phyloP scores from a whole-genome alignment of 441 rosid genomes.

The Biscutella laevigata region DNA sequence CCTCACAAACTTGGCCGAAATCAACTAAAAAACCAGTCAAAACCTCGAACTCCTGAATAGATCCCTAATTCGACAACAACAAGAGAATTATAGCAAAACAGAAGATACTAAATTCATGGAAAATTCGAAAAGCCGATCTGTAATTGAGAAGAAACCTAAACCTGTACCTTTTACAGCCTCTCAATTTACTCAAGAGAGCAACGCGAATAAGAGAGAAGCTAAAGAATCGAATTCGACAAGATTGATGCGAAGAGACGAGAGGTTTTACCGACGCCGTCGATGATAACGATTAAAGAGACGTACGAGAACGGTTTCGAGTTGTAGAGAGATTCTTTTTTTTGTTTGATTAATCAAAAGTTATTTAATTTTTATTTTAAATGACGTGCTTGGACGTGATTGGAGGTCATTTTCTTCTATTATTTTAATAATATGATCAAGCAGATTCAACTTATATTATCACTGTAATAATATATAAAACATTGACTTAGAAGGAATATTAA shows the following conservation, averaged over 20 bases:
- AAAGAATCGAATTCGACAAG: not conserved
- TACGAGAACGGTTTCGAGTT: constrained; percentile 19
- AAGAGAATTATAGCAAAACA: not conserved
- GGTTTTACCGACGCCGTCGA: not conserved
- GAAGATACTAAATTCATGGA: not conserved
- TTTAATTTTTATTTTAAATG: too few relatives aligned
- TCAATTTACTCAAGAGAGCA: too few relatives aligned
- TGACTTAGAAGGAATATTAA: constrained; percentile 8
- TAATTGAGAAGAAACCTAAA: not conserved
- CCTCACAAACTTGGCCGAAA: not conserved
- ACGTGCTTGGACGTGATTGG: constrained; percentile 7
- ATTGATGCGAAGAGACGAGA: not conserved
- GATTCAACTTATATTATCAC: constrained; percentile 5
- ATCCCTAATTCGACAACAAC: constrained; percentile 1
- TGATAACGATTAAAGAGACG: too few relatives aligned
- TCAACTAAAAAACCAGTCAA: not conserved
- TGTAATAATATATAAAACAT: not conserved
- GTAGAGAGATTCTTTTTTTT: not conserved
- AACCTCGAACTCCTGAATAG: not conserved
- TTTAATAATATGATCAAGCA: not conserved
- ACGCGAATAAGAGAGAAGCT: too few relatives aligned
- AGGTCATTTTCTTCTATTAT: not conserved
- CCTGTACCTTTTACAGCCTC: not conserved
- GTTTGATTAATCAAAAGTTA: not conserved
- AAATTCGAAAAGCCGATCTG: not conserved